Base-by-base conservation (phyloP, 2,329 filamentous ascomycete species). In the Parascedosporium putredinis region DNA sequence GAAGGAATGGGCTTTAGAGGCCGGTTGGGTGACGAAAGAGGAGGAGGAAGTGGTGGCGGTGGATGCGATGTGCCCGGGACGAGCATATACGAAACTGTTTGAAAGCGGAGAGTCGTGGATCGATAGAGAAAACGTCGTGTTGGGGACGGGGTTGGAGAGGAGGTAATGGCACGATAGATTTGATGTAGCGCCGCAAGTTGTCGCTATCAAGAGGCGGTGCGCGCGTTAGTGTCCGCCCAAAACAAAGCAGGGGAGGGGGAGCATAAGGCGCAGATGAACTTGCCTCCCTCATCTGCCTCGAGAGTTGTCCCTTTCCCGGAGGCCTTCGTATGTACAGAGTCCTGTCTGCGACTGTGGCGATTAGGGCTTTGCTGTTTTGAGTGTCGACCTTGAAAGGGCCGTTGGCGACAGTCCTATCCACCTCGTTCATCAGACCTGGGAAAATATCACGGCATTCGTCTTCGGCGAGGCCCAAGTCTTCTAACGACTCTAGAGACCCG, bases 141-240 rank as follows among this genome's bases (percentile, higher is more conserved):
- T 65, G 4, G 76, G 74, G 2, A 75, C 1, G 64, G 64, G 4
- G 65, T 60, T 0, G 74, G 73, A 6, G 72, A 69, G 9, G 77
- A 73, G 25, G 72, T 55, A 10, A 79, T 58, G 4, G 75, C 74
- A 52, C 72, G 69, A 57, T 78, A 63, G 54, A 81, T 67, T 54
- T 76, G 72, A 58, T 76, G 69, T 1, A 80, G 67, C 8, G 71
- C 69, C n/a, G 75, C 73, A 33, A 65, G 66, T 46, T 73, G 70
- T 52, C 74, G 72, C 62, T 71, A 49, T 31, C 12, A 5, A 24
- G 16, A 8, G 33, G 16, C 10, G n/a, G 5, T 42, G 24, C 24
- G n/a, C n/a, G 10, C 5, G 14, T 24, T 16, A 52, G 54, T 60
- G 12, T n/a, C 14, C 5, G 12, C 14, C 18, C 18, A 36, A 5